Conservation (phyloP, 257 asterid genomes). For the Solanum virginianum region DNA sequence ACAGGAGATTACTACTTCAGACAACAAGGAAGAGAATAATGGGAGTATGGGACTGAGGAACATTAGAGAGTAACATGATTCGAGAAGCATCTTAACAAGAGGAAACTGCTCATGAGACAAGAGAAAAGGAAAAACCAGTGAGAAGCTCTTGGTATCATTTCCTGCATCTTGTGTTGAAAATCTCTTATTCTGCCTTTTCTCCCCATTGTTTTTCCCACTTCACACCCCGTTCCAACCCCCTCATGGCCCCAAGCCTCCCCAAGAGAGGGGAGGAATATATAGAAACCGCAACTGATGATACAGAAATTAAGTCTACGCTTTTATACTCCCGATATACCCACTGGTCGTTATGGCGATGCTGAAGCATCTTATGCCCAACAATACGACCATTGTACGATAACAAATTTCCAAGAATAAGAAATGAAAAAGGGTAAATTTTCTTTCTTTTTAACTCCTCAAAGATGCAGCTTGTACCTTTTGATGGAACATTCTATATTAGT, state of each 20-base stretch:
- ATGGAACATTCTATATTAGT: conserved; percentile 94
- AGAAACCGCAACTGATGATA: background rate
- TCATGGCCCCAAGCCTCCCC: background rate
- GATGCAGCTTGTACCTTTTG: conserved; percentile 34
- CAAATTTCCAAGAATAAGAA: background rate
- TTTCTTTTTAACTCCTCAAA: background rate
- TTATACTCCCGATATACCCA: background rate
- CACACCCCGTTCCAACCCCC: background rate
- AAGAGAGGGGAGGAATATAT: background rate
- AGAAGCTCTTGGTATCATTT: background rate
- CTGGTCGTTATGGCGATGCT: background rate
- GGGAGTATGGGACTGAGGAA: background rate
- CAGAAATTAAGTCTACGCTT: background rate
- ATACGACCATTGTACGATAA: background rate
- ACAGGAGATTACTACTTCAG: background rate
- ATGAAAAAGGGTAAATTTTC: background rate
- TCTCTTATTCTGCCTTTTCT: background rate
- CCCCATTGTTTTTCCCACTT: background rate
- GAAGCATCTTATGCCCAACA: background rate
- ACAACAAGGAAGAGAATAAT: background rate
- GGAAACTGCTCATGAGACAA: background rate
- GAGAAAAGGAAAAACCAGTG: background rate
- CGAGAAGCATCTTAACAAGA: background rate
- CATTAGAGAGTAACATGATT: background rate
- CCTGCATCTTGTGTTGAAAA: background rate